phyloP scores from a whole-genome alignment of 2,329 filamentous ascomycete genomes.

The Fusarium bactridioides region DNA sequence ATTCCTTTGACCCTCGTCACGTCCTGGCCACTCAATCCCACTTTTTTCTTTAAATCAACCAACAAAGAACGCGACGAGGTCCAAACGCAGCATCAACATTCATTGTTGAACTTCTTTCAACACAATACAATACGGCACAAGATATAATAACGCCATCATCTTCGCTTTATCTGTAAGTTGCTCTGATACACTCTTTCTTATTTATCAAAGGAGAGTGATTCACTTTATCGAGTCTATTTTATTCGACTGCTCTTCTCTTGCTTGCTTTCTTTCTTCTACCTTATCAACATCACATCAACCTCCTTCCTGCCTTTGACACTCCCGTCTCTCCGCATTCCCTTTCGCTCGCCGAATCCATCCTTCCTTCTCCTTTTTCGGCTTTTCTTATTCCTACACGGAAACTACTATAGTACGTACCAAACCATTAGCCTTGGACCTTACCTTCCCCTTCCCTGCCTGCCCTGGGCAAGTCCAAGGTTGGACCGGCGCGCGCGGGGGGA shows the following conservation, averaged over 20 bases:
- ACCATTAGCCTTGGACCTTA: slow-evolving; percentile 6
- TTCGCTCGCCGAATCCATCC: slow-evolving; percentile 12
- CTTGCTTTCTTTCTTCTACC: background rate
- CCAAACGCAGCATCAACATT: background rate
- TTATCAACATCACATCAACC: background rate
- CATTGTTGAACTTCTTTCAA: slow-evolving; percentile 5
- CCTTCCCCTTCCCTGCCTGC: slow-evolving; percentile 6
- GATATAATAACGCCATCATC: background rate
- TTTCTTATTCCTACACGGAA: slow-evolving; percentile 9
- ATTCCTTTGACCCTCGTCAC: slow-evolving; percentile 15
- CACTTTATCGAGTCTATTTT: background rate
- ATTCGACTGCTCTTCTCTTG: background rate
- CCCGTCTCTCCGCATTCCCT: slow-evolving; percentile 1
- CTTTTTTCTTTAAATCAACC: slow-evolving; percentile 32
- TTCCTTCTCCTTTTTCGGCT: slow-evolving; percentile 30
- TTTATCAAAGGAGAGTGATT: slow-evolving; percentile 3
- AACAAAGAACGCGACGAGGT: slow-evolving; percentile 23
- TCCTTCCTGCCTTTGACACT: background rate
- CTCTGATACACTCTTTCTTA: slow-evolving; percentile 2
- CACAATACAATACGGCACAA: background rate
- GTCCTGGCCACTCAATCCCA: slow-evolving; percentile 27
- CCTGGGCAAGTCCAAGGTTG: slow-evolving; percentile 27
- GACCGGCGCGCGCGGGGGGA: slow-evolving; percentile 34
- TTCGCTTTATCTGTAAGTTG: background rate
- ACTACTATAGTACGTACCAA: slow-evolving; percentile 29